Conservation (phyloP, 768 basidiomycete genomes). For the Leccinum uliginosum region DNA sequence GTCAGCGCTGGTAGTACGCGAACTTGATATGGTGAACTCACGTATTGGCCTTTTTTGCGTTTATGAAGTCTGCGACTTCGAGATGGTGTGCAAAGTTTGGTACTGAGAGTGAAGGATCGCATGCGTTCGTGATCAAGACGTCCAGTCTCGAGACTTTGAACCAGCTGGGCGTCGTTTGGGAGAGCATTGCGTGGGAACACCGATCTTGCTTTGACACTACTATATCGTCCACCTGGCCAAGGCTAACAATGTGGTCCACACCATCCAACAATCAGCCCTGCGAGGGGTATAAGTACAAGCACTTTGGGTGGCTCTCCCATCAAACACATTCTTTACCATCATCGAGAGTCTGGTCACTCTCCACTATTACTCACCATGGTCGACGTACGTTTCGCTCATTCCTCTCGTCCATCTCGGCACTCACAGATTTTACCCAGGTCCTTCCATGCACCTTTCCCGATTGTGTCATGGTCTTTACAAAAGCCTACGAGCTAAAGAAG, state of each 20-base stretch:
- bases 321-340: background rate
- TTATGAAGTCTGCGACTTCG: constrained; percentile 91
- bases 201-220: constrained; percentile 7
- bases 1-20: background rate
- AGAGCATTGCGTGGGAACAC: too few species aligned
- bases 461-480: constrained; percentile 17
- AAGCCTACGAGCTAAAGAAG: constrained; percentile 17
- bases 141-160: constrained; percentile 60
- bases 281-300: constrained; percentile 11
- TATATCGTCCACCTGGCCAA: background rate
- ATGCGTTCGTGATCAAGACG: constrained; percentile 73
- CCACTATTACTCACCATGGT: constrained; percentile 11
- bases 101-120: constrained; percentile 80
- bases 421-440: constrained; percentile 4
- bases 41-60: constrained; percentile 95
- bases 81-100: constrained; percentile 91
- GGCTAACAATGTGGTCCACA: background rate
- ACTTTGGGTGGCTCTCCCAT: background rate
- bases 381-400: constrained; percentile 1
- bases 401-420: background rate
- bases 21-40: constrained; percentile 36
- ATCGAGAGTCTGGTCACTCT: constrained; percentile 20
- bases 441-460: constrained; percentile 7
- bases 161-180: constrained; percentile 30
- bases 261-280: too few species aligned